Conservation (phyloP, 257 asterid genomes). For the Gardenia jasminoides region DNA sequence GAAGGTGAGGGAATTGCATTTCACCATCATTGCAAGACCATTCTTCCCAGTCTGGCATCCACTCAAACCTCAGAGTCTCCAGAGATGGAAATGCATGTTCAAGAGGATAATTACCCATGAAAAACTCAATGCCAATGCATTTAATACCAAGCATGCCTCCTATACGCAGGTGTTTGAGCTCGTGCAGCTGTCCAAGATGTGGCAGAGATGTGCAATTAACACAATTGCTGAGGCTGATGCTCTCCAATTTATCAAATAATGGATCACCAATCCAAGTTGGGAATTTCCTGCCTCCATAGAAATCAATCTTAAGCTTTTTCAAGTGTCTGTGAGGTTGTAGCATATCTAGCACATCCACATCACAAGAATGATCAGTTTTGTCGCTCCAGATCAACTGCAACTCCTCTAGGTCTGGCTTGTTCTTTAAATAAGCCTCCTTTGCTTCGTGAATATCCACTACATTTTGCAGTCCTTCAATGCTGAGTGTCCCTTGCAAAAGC, state of each 20-base stretch:
- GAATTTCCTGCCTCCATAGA: constrained; percentile 42
- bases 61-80: constrained; percentile 52
- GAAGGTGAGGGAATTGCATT: constrained; percentile 42
- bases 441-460: constrained; percentile 50
- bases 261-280: constrained; percentile 67
- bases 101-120: constrained; percentile 29
- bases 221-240: constrained; percentile 42
- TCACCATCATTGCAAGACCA: constrained; percentile 41
- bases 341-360: constrained; percentile 39
- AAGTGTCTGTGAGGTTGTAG: constrained; percentile 52
- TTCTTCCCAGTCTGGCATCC: constrained; percentile 63
- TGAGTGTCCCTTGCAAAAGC: constrained; percentile 49
- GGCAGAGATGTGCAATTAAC: constrained; percentile 50
- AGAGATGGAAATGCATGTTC: constrained; percentile 52
- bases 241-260: constrained; percentile 35
- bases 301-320: constrained; percentile 47
- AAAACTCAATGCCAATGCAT: constrained; percentile 50
- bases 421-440: constrained; percentile 46
- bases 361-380: constrained; percentile 25
- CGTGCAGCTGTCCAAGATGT: constrained; percentile 53
- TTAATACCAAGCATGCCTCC: constrained; percentile 50
- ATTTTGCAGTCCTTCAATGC: constrained; percentile 56
- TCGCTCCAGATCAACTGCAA: constrained; percentile 56
- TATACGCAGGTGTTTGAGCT: constrained; percentile 53
- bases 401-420: constrained; percentile 42